Percentiles rank a stretch among this genome's conserved stretches.
phyloP scores from a whole-genome alignment of 495 filamentous ascomycete species.

The Umbilicaria muhlenbergii region DNA sequence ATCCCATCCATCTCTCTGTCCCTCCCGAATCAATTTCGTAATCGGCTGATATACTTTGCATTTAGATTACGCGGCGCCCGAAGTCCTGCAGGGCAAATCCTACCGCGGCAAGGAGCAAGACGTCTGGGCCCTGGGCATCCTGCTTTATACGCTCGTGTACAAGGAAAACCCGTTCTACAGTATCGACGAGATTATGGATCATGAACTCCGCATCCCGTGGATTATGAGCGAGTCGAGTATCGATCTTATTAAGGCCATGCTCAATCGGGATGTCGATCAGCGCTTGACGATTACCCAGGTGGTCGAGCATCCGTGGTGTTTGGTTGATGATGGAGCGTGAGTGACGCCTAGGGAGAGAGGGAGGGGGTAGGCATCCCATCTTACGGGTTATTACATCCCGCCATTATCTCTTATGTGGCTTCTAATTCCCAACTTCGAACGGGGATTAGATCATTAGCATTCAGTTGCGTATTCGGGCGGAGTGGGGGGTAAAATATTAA shows the following conservation, averaged over 20 bases:
- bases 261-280: constrained; percentile 72
- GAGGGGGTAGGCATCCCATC: neutral
- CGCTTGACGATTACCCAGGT: constrained; percentile 73
- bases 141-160: constrained; percentile 96
- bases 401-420: too few relatives aligned
- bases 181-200: constrained; percentile 98
- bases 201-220: constrained; percentile 82
- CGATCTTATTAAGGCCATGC: constrained; percentile 76
- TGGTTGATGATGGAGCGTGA: neutral
- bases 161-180: constrained; percentile 99
- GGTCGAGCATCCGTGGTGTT: constrained; percentile 67
- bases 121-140: constrained; percentile 95
- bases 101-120: constrained; percentile 96
- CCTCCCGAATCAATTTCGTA: neutral
- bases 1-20: neutral
- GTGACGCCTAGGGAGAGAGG: neutral
- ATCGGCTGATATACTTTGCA: too few relatives aligned
- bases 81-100: constrained; percentile 84
- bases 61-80: constrained; percentile 98
- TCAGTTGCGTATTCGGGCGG: too few relatives aligned
- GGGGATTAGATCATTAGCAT: too few relatives aligned
- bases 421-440: too few relatives aligned
- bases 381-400: too few relatives aligned
- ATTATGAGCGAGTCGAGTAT: constrained; percentile 84
- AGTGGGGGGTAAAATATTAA: too few relatives aligned